Percentiles rank a stretch among this genome's conserved stretches.
phyloP scores from a whole-genome alignment of 192 early-diverging fungal genomes.

The Haplosporangium gracile region DNA sequence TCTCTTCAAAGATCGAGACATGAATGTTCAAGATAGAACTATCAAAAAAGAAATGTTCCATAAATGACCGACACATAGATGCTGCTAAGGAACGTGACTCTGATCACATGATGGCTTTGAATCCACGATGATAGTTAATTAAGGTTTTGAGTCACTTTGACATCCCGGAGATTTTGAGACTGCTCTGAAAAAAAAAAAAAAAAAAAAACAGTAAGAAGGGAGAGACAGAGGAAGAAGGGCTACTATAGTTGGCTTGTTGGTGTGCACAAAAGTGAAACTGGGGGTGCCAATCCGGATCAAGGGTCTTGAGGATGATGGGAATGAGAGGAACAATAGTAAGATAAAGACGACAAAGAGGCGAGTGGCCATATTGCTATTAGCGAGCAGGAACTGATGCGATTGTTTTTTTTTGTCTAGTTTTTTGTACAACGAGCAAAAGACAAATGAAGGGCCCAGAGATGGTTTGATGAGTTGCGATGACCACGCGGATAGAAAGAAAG shows the following conservation, averaged over 20 bases:
- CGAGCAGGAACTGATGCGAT: not conserved
- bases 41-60: too few species aligned
- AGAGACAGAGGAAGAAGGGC: not conserved
- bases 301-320: not conserved
- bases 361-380: not conserved
- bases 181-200: not conserved
- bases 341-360: not conserved
- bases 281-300: not conserved
- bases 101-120: too few species aligned
- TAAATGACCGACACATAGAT: too few species aligned
- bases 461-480: not conserved
- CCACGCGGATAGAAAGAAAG: slow-evolving; percentile 1
- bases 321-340: not conserved
- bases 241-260: not conserved
- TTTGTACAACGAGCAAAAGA: not conserved
- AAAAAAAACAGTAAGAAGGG: not conserved
- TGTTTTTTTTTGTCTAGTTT: not conserved
- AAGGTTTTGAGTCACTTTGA: slow-evolving; percentile 9
- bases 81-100: too few species aligned
- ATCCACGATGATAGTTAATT: not conserved
- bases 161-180: slow-evolving; percentile 3
- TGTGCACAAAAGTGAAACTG: not conserved
- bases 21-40: too few species aligned
- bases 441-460: not conserved
- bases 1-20: too few species aligned